A percentile compares a stretch with the other conserved stretches of the same genome.
phyloP scores from a whole-genome alignment of 2,329 filamentous ascomycete genomes.

The Fusarium sulawesiense region DNA sequence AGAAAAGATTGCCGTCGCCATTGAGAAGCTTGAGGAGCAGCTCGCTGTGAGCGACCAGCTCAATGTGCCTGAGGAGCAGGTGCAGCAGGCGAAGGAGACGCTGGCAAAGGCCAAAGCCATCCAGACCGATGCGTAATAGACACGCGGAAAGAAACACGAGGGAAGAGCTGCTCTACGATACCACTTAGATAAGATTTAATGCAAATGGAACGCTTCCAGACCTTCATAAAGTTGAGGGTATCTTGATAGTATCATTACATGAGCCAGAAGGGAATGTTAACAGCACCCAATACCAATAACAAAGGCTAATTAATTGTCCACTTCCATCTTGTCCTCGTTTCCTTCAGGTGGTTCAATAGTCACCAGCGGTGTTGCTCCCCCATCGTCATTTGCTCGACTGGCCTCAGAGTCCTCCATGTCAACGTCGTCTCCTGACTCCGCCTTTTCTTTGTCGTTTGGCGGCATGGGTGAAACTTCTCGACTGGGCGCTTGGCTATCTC shows the following conservation, averaged over 20 bases:
- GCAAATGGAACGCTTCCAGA: slow-evolving; percentile 17
- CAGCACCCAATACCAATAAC: not conserved
- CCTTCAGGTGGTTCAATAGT: slow-evolving; percentile 62
- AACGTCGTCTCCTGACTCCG: slow-evolving; percentile 64
- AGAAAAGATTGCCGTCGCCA: slow-evolving; percentile 76
- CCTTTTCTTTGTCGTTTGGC: slow-evolving; percentile 49
- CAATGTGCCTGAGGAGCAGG: slow-evolving; percentile 59
- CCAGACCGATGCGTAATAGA: slow-evolving; percentile 21
- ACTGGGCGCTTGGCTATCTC: slow-evolving; percentile 47
- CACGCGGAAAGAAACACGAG: not conserved
- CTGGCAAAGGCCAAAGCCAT: slow-evolving; percentile 61
- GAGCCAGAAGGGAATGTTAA: not conserved
- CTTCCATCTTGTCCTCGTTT: slow-evolving; percentile 73
- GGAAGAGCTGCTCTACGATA: slow-evolving; percentile 28
- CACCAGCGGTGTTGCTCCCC: slow-evolving; percentile 57
- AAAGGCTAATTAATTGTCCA: slow-evolving; percentile 55
- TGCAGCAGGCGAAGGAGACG: slow-evolving; percentile 66
- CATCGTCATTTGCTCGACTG: slow-evolving; percentile 56
- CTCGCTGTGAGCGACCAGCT: slow-evolving; percentile 72
- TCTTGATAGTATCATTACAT: slow-evolving; percentile 39
- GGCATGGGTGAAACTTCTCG: slow-evolving; percentile 47
- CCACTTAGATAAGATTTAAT: slow-evolving; percentile 25
- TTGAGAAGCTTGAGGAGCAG: slow-evolving; percentile 79
- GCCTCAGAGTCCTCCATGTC: slow-evolving; percentile 65
- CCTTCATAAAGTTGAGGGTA: slow-evolving; percentile 42